Percentiles rank a stretch among this genome's conserved stretches.
Conservation (phyloP, 169 alveolate genomes). For the Plasmodium knowlesi region DNA sequence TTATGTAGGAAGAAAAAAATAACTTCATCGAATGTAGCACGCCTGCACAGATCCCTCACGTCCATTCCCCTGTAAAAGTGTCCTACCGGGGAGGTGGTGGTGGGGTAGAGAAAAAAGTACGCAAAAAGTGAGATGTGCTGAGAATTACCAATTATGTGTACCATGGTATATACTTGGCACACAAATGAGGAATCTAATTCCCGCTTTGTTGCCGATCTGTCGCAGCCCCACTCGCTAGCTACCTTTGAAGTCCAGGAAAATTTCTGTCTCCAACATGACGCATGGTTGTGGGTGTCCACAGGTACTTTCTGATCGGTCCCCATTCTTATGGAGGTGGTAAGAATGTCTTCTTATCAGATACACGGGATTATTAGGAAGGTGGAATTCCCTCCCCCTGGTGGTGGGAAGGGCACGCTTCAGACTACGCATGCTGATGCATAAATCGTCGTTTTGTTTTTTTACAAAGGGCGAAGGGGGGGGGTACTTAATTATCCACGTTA, state of each 20-base stretch:
- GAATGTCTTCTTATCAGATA: neutral
- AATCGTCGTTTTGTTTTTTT: too few species aligned
- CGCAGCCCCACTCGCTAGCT: neutral
- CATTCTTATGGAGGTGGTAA: neutral
- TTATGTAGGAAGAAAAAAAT: conserved; percentile 17
- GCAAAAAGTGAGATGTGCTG: neutral
- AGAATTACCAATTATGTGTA: neutral
- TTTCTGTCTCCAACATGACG: conserved; percentile 52
- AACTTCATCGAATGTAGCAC: conserved; percentile 19
- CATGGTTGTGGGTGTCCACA: neutral
- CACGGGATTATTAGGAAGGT: neutral
- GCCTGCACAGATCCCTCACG: conserved; percentile 4
- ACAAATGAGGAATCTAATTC: neutral
- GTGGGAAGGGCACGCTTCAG: neutral
- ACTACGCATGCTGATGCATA: neutral
- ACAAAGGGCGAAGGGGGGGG: neutral
- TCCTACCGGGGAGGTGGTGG: neutral
- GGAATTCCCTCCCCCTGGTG: neutral
- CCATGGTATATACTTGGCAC: neutral
- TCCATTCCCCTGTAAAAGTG: conserved; percentile 38
- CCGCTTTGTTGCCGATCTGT: neutral
- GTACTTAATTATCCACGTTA: neutral
- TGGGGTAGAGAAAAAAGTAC: neutral
- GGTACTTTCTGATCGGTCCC: neutral
- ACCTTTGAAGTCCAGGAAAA: conserved; percentile 54